Conservation (phyloP, 768 basidiomycete species). For the Pleurotus citrinopileatus region DNA sequence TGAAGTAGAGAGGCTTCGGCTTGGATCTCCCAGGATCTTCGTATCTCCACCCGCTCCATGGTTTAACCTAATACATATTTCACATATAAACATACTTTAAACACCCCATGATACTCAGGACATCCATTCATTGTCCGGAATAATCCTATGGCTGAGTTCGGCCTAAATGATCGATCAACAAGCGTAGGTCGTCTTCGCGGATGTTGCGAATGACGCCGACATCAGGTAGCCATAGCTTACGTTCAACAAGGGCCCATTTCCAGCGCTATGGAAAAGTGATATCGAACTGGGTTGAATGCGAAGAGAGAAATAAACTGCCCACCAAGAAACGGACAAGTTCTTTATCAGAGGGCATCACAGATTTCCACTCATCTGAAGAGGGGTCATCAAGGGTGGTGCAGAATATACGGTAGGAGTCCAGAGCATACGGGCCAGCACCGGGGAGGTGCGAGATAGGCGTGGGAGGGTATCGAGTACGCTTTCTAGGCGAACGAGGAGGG, state of each 20-base stretch:
- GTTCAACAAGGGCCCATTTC: conserved; percentile 66
- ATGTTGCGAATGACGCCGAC: conserved; percentile 37
- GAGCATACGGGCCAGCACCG: conserved; percentile 67
- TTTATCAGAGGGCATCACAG: conserved; percentile 64
- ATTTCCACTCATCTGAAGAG: conserved; percentile 53
- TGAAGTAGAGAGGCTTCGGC: too few relatives aligned
- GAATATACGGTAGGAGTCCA: conserved; percentile 77
- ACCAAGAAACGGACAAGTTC: conserved; percentile 68
- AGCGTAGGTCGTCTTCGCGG: conserved; percentile 33
- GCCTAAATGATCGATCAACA: conserved; percentile 36
- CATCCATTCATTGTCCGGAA: neutral
- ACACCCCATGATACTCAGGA: too few relatives aligned
- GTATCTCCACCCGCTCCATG: too few relatives aligned
- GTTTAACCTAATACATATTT: too few relatives aligned
- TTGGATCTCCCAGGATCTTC: too few relatives aligned
- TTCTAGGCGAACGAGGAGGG: conserved; percentile 13
- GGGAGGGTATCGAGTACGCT: conserved; percentile 34
- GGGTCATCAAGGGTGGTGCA: conserved; percentile 34
- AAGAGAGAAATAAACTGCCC: conserved; percentile 23
- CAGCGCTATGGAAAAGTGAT: conserved; percentile 48
- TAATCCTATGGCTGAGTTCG: neutral
- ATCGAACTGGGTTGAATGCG: neutral
- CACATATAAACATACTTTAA: too few relatives aligned
- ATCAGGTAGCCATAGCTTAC: conserved; percentile 47
- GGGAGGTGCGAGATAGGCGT: conserved; percentile 58